Conservation (phyloP, 495 filamentous ascomycete species). For the Thozetella sp. region DNA sequence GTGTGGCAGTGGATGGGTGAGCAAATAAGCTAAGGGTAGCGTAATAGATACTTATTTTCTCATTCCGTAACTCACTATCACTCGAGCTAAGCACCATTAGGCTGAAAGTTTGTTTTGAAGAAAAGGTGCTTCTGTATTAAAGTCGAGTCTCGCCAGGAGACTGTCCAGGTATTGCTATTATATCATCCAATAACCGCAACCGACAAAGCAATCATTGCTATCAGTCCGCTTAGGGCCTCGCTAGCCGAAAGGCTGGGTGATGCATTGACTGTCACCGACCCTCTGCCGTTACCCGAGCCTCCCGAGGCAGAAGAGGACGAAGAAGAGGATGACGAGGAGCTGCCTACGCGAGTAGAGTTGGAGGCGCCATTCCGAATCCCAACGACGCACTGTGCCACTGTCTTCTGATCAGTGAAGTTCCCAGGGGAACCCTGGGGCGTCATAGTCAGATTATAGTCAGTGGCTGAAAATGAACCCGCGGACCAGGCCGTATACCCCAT, state of each 20-base stretch:
- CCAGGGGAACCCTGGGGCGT: conserved; percentile 38
- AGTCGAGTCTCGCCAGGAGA: neutral
- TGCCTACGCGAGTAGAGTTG: neutral
- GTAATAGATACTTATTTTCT: no score
- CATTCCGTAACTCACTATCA: no score
- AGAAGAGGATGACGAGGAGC: no score
- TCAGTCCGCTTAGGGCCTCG: neutral
- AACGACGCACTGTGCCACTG: conserved; percentile 34
- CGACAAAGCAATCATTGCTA: neutral
- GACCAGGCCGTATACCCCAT: conserved; percentile 47
- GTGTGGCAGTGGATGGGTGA: no score
- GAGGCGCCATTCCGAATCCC: neutral
- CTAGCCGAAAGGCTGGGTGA: neutral
- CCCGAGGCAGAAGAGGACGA: no score
- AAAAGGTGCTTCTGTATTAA: no score
- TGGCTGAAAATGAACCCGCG: conserved; percentile 43
- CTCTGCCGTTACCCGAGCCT: neutral
- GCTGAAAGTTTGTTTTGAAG: no score
- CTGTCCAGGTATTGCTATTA: neutral
- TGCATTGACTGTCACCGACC: neutral
- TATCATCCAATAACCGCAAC: neutral
- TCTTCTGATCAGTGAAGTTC: conserved; percentile 28
- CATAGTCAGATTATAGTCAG: conserved; percentile 38
- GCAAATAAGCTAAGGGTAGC: no score
- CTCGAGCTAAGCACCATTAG: no score